phyloP scores from a whole-genome alignment of 805 yeast genomes.

The Suhomyces sp. region DNA sequence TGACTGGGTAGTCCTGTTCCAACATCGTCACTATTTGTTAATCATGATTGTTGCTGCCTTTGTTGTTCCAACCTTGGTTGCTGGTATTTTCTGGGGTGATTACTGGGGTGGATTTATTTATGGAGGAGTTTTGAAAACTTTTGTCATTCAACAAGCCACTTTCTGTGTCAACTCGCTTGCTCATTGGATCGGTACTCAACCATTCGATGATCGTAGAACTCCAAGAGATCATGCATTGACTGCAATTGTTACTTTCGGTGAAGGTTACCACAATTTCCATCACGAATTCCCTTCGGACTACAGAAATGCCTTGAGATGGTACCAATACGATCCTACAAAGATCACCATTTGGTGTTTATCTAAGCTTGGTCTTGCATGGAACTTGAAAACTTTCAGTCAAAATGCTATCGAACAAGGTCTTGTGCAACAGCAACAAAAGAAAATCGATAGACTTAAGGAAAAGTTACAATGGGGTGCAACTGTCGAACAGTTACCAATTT shows the following conservation, averaged over 20 bases:
- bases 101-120: conserved; percentile 72
- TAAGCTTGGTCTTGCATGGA: conserved; percentile 66
- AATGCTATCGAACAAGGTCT: conserved; percentile 82
- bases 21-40: conserved; percentile 72
- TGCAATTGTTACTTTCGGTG: conserved; percentile 83
- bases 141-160: conserved; percentile 77
- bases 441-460: conserved; percentile 60
- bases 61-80: conserved; percentile 55
- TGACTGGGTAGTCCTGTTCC: conserved; percentile 78
- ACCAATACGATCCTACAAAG: conserved; percentile 85
- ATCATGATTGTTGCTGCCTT: conserved; percentile 63
- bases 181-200: conserved; percentile 84
- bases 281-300: conserved; percentile 89
- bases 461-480: conserved; percentile 75
- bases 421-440: conserved; percentile 81
- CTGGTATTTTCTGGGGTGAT: conserved; percentile 30
- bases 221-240: conserved; percentile 82
- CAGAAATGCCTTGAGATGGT: conserved; percentile 85
- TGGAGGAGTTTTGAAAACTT: conserved; percentile 70
- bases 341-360: conserved; percentile 56
- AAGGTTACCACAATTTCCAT: conserved; percentile 88
- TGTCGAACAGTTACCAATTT: conserved; percentile 64
- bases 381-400: conserved; percentile 73
- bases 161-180: conserved; percentile 85
- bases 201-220: conserved; percentile 83